Base-by-base conservation (phyloP, 2,329 filamentous ascomycete genomes). In the Zalaria obscura region DNA sequence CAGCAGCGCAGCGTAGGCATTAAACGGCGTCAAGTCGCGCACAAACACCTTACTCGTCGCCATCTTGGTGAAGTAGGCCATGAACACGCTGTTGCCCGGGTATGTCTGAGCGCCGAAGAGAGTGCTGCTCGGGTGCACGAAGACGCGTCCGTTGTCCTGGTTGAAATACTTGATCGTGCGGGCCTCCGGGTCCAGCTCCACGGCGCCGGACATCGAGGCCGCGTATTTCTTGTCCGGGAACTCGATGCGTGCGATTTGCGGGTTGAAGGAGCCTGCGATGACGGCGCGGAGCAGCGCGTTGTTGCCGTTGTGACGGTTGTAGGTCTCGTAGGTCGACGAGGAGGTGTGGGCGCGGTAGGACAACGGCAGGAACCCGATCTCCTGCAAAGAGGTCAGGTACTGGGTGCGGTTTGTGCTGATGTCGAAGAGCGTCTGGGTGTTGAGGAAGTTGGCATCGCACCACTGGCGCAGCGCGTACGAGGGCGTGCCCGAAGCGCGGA, bases 191-290 rank as follows among this genome's bases (percentile, higher is more conserved):
- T 98, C 91, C 5, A 95, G 70, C 58, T 91, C 89, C 1, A 96
- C 84, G 0, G 91, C 85, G 5, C 91, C 91, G 1, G 85, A 84
- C 48, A 93, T 76, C 2, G 84, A 86, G 31, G 80, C 78, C 8
- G 84, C 83, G 60, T 93, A 98, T 61, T 95, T 96, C 67, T 93
- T 93, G 63, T 94, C 86, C 0, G 91, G 91, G 51, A 95, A 85
- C 49, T 87, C 81, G 56, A 98, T 94, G 40, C 88, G 78, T 9
- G 87, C 87, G 48, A 95, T 78, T 61, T 96, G 89, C 0, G 91
- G 91, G 34, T 67, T 67, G 59, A 73, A 70, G 3, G 69, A 61
- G 9, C 63, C 69, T 2, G 70, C 69, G 5, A 69, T 60, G 10
- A 71, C 55, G 4, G 67, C 65, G 27, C 68, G 67, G 4, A 71